Percentiles rank a stretch among this genome's conserved stretches.
Conservation (phyloP, 176 grass and related monocot species). For the Zea luxurians region DNA sequence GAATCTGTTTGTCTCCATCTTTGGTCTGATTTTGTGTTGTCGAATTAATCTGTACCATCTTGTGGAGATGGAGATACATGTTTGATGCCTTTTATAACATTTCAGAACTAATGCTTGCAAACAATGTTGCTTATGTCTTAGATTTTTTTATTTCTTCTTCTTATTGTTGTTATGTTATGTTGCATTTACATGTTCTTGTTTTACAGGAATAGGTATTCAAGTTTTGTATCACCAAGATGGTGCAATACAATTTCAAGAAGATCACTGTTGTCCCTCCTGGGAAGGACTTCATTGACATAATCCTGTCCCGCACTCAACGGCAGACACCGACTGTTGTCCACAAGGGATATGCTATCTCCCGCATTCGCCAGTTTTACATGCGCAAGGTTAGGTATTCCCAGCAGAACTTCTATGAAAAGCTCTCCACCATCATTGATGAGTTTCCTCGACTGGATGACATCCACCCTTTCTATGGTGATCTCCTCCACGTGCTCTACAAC, state of each 20-base stretch:
- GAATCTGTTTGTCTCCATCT: background rate
- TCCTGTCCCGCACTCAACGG: conserved; percentile 73
- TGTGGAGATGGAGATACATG: background rate
- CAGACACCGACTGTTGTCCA: conserved; percentile 86
- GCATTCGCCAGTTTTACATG: conserved; percentile 80
- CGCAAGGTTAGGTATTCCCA: conserved; percentile 68
- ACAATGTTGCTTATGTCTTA: background rate
- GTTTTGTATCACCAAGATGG: conserved; percentile 42
- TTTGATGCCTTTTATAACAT: background rate
- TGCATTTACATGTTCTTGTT: background rate
- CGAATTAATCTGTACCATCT: background rate
- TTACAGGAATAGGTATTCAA: conserved; percentile 3
- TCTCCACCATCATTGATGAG: conserved; percentile 66
- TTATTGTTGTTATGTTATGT: background rate
- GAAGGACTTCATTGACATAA: conserved; percentile 83
- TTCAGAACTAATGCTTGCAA: background rate
- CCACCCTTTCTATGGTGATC: conserved; percentile 73
- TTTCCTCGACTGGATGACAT: conserved; percentile 68
- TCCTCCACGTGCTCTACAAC: conserved; percentile 76
- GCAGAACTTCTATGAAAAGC: conserved; percentile 82
- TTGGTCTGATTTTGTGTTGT: background rate
- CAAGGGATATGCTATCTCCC: conserved; percentile 68
- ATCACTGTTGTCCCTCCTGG: conserved; percentile 70
- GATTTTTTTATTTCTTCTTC: background rate
- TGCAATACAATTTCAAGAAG: conserved; percentile 82